A percentile compares a stretch with the other conserved stretches of the same genome.
Evolutionary conservation across 1,284 basidiomycete genomes (phyloP).

Genomic region (Apiotrichum siamense): DNA sequence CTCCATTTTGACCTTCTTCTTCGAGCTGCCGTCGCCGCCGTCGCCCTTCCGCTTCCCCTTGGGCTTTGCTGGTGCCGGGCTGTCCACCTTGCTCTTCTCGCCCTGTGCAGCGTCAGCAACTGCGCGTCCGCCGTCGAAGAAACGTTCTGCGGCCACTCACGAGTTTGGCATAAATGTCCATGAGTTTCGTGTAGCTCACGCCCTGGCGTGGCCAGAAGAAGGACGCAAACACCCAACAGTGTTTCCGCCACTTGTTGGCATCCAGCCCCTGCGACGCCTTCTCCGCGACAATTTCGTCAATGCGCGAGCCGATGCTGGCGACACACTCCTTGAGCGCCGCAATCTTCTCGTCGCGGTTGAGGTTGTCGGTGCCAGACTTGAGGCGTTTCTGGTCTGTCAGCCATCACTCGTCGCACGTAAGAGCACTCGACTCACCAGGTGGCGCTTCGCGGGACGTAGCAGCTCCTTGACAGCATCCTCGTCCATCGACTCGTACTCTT

Average conservation of each 20-base stretch:
- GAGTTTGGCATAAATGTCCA: conserved; percentile 91
- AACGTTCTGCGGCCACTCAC: too few species aligned
- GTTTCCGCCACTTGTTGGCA: conserved; percentile 77
- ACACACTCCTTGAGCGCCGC: conserved; percentile 92
- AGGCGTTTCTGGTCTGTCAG: conserved; percentile 70
- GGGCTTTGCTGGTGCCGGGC: conserved; percentile 15
- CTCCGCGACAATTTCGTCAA: conserved; percentile 71
- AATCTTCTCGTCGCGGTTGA: conserved; percentile 91
- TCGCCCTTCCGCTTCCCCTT: conserved; percentile 32
- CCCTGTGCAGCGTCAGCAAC: conserved; percentile 1
- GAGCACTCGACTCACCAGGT: conserved; percentile 61
- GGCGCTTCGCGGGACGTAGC: conserved; percentile 91
- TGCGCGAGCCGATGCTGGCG: conserved; percentile 85
- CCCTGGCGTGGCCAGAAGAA: conserved; percentile 93
- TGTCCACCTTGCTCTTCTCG: conserved; percentile 2
- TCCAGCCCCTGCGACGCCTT: conserved; percentile 74
- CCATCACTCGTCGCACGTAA: too few species aligned
- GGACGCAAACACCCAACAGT: conserved; percentile 95
- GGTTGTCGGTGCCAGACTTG: conserved; percentile 83
- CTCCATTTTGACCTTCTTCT: conserved; percentile 32
- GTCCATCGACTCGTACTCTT: conserved; percentile 88
- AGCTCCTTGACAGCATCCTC: conserved; percentile 92
- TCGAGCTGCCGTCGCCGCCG: conserved; percentile 17
- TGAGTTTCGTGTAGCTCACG: conserved; percentile 80
- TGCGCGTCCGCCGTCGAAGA: too few species aligned